These are phyloP conservation scores for Vigna radiata DNA, from an alignment of 306 rosid genomes.

Conservation along the genomic window DNA sequence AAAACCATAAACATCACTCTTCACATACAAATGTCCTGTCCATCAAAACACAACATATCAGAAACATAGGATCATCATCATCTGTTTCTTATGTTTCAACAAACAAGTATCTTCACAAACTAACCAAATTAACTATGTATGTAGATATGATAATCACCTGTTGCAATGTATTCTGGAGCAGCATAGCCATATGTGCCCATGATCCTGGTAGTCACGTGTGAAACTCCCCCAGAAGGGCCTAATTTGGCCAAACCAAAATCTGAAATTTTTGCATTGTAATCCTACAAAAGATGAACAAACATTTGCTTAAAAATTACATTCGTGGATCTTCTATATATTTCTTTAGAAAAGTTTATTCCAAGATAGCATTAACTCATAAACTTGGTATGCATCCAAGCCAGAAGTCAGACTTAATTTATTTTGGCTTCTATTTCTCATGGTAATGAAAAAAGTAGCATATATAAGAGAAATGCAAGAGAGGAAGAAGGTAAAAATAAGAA, in stretches of 20 bases:
- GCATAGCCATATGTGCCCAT: constrained; percentile 90
- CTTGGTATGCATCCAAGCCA: too few species aligned
- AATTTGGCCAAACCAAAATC: constrained; percentile 93
- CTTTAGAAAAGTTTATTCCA: too few species aligned
- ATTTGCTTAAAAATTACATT: background rate
- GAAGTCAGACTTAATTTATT: too few species aligned
- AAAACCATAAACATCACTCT: constrained; percentile 90
- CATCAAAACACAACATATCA: constrained; percentile 14
- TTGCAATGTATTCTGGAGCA: constrained; percentile 89
- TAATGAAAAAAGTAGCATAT: background rate
- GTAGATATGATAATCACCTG: constrained; percentile 59
- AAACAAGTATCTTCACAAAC: constrained; percentile 1
- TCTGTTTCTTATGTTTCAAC: constrained; percentile 10
- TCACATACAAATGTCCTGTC: constrained; percentile 87
- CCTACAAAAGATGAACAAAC: constrained; percentile 46
- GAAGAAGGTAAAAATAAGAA: constrained; percentile 36
- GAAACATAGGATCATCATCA: constrained; percentile 7
- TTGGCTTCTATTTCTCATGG: background rate
- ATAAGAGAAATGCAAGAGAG: background rate
- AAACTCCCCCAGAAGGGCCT: constrained; percentile 73
- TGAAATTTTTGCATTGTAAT: constrained; percentile 79
- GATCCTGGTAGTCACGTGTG: constrained; percentile 83
- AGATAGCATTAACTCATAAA: too few species aligned
- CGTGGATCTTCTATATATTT: background rate
- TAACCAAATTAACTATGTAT: background rate